Base-by-base conservation (phyloP, 176 grass and related monocot species). In the Aegilops bicornis region DNA sequence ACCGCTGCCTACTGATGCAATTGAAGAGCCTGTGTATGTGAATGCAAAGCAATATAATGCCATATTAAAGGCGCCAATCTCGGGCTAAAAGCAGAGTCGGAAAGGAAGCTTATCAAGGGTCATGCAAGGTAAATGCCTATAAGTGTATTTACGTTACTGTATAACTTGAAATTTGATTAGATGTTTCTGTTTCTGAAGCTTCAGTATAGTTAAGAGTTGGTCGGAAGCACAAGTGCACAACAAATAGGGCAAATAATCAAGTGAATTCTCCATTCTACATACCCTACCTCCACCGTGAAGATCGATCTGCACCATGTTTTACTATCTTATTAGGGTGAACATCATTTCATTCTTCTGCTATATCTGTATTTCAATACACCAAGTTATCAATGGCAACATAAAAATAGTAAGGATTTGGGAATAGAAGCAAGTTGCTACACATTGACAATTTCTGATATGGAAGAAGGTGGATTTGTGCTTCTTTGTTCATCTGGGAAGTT, bases 11-110 rank as follows among this genome's bases (percentile, higher is more conserved):
- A 93, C 89, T 35, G 91, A 93, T 89, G 91, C 93, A 36, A 86
- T 95, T 85, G 94, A 95, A 89, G 94, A 95, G 61, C 94, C 94
- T 81, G 91, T 95, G 3, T 95, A 89, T 93, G 94, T 95, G 36
- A 95, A 95, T 25, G 94, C 91, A 25, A 95, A 95, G 56, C 94
- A 95, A 73, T 93, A 95, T 79, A 92, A 95, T 83, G 94, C 91
- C 42, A 95, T 95, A 74, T 81, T 95, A 91, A 87, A 91, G 91
- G 8, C 89, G 94, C 7, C 94, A 95, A 59, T 93, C 94, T 74
- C 84, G 94, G 69, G 94, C 94, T 77, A 95, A 95, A 95, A 95
- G 91, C 94, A 86, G 94, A 95, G 79, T 89, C 89, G 58, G 87
- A 95, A 95, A 93, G 82, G 85, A 95, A 93, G 61, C 91, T 95